Evolutionary conservation across 2,329 filamentous ascomycete genomes (phyloP).

Genomic region (Phialophora tarda): DNA sequence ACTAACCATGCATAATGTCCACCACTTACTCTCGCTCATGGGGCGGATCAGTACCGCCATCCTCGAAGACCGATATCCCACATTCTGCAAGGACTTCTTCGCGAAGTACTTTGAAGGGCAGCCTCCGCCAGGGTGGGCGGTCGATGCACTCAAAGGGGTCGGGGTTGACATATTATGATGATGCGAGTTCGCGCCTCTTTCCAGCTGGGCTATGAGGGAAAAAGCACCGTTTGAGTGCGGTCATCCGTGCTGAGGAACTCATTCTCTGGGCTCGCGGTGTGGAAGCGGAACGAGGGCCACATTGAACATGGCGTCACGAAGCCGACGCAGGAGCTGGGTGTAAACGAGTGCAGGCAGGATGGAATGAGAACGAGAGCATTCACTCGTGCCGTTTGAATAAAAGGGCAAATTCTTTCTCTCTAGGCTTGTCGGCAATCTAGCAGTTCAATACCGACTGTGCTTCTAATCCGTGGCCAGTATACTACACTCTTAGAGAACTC

Average conservation of each 20-base stretch:
- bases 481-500: neutral
- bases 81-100: slow-evolving; percentile 81
- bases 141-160: slow-evolving; percentile 77
- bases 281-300: neutral
- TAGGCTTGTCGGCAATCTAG: neutral
- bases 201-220: neutral
- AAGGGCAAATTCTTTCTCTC: neutral
- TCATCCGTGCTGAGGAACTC: neutral
- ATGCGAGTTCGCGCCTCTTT: neutral
- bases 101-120: slow-evolving; percentile 70
- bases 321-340: no score
- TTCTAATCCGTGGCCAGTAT: neutral
- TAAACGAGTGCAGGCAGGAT: neutral
- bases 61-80: slow-evolving; percentile 78
- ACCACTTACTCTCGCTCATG: slow-evolving; percentile 90
- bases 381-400: neutral
- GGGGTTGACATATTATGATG: slow-evolving; percentile 70
- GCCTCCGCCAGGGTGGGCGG: slow-evolving; percentile 81
- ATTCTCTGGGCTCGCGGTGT: neutral
- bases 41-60: slow-evolving; percentile 74
- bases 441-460: neutral
- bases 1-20: slow-evolving; percentile 88
- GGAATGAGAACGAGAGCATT: neutral
- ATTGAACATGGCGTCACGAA: neutral
- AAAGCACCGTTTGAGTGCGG: neutral